Evolutionary conservation across 2,329 filamentous ascomycete species (phyloP).

Genomic region (Microdochium trichocladiopsis): DNA sequence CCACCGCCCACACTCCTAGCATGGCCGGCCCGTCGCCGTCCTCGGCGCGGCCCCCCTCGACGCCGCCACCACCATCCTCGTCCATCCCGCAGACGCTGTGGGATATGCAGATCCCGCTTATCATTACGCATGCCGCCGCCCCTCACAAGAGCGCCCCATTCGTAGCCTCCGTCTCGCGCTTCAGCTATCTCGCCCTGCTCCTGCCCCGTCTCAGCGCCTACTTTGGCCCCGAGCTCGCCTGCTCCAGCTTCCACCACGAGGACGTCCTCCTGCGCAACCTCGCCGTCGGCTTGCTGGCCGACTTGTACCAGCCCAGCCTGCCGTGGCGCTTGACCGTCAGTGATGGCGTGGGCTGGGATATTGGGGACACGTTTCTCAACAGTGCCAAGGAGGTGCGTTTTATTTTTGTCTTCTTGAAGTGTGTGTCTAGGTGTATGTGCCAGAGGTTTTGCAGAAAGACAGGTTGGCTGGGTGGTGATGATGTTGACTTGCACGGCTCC

Average conservation of each 20-base stretch:
- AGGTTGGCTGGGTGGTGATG: no score
- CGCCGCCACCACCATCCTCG: neutral
- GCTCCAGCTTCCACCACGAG: slow-evolving; percentile 51
- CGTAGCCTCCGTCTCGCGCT: slow-evolving; percentile 47
- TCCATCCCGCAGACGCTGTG: slow-evolving; percentile 42
- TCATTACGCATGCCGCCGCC: slow-evolving; percentile 43
- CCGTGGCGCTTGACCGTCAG: slow-evolving; percentile 49
- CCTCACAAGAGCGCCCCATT: slow-evolving; percentile 35
- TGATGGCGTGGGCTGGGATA: slow-evolving; percentile 51
- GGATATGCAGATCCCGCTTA: slow-evolving; percentile 45
- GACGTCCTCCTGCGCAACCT: slow-evolving; percentile 24
- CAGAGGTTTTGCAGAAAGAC: no score
- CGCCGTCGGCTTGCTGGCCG: slow-evolving; percentile 32
- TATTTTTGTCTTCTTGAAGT: no score
- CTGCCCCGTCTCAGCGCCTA: slow-evolving; percentile 46
- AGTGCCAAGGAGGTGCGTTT: slow-evolving; percentile 51
- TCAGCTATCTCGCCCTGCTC: slow-evolving; percentile 52
- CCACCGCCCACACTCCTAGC: no score
- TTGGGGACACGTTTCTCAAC: slow-evolving; percentile 57
- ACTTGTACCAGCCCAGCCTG: slow-evolving; percentile 46
- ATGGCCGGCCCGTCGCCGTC: neutral
- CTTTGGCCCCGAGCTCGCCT: slow-evolving; percentile 44
- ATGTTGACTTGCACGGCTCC: no score
- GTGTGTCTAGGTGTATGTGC: no score
- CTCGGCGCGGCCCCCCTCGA: neutral